A percentile compares a stretch with the other conserved stretches of the same genome.
These are phyloP conservation scores for Entomophthora muscae DNA, from an alignment of 371 early-diverging fungal genomes.

Conservation along the genomic window DNA sequence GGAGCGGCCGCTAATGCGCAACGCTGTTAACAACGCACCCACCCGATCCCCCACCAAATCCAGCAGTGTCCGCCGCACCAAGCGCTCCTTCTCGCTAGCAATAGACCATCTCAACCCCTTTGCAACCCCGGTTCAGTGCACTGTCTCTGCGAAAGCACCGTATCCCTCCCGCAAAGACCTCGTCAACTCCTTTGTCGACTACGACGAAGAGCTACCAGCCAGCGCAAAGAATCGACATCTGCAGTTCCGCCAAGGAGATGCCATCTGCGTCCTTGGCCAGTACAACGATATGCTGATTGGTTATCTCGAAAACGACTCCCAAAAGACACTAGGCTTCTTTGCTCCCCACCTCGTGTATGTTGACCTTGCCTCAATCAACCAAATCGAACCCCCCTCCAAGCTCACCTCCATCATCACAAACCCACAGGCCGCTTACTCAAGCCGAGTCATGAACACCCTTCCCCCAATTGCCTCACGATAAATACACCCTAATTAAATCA, in stretches of 20 bases:
- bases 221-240: neutral
- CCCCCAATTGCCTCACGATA: neutral
- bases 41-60: neutral
- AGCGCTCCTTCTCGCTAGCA: neutral
- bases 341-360: slow-evolving; percentile 4
- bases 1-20: neutral
- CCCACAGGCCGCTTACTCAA: neutral
- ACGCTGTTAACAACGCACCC: neutral
- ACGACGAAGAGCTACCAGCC: neutral
- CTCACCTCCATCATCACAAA: neutral
- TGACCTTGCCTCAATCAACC: neutral
- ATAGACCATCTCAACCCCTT: slow-evolving; percentile 1
- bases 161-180: slow-evolving; percentile 1
- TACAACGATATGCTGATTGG: neutral
- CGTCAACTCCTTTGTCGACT: neutral
- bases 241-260: slow-evolving; percentile 1
- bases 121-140: slow-evolving; percentile 5
- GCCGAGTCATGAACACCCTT: neutral
- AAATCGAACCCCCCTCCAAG: neutral
- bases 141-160: slow-evolving; percentile 1
- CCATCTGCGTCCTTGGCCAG: slow-evolving; percentile 5
- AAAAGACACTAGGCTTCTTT: neutral
- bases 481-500: too few species aligned
- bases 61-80: neutral
- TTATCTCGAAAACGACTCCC: slow-evolving; percentile 4